Conservation (phyloP, 2,329 filamentous ascomycete genomes). For the Cytospora chrysosperma region DNA sequence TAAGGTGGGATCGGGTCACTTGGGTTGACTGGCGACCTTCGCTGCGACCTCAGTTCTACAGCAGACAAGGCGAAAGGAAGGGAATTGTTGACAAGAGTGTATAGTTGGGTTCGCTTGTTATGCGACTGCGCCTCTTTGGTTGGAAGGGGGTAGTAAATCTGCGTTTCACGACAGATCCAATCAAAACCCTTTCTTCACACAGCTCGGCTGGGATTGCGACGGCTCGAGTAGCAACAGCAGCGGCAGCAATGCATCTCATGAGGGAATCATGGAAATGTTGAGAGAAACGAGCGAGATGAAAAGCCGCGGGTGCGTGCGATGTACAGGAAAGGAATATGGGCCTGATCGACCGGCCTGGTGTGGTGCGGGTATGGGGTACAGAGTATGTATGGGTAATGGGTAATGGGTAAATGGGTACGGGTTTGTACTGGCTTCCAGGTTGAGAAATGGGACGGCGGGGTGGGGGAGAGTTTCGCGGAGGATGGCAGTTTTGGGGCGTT, state of each 20-base stretch:
- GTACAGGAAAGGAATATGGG: neutral
- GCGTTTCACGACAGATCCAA: conserved; percentile 19
- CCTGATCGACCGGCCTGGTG: neutral
- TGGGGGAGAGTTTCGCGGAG: neutral
- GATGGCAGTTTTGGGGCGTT: neutral
- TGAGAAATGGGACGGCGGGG: neutral
- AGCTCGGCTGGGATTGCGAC: conserved; percentile 18
- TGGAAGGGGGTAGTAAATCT: neutral
- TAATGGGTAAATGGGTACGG: neutral
- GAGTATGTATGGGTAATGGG: neutral
- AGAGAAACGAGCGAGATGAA: neutral
- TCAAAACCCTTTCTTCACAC: conserved; percentile 6
- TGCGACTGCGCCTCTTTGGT: neutral
- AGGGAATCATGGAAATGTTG: neutral
- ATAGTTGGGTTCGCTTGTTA: neutral
- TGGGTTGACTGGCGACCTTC: neutral
- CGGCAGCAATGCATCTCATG: conserved; percentile 21
- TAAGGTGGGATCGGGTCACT: conserved; percentile 5
- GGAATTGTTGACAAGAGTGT: conserved; percentile 19
- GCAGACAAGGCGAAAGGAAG: neutral
- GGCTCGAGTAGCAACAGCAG: neutral
- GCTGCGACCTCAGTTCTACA: conserved; percentile 15
- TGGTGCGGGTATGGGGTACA: neutral
- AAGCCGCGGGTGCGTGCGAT: neutral
- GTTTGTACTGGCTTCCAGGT: neutral